Base-by-base conservation (phyloP, 164 flowering plant species). In the Stephania cephalantha region DNA sequence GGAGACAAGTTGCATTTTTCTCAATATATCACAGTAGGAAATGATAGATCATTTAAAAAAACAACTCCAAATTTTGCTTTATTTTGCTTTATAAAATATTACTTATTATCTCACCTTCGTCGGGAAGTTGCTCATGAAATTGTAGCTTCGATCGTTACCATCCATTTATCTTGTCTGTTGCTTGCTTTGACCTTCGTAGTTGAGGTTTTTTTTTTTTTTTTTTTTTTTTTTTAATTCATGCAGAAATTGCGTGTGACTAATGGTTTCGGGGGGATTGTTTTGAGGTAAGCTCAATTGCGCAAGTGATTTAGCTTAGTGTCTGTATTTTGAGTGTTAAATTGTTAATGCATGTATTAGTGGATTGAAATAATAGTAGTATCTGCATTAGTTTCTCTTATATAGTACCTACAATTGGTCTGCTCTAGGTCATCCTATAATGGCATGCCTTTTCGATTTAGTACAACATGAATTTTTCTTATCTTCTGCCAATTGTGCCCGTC, bases 241-340 rank as follows among this genome's bases (percentile, higher is more conserved):
- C 95, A 94, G 98, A 98, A 94, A 81, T 81, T 96, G 84, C 99
- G 97, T 6, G 92, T 96, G 53, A 86, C 73, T 79, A 85, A 73
- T 83, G 97, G 97, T 45, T 94, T 92, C 80, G 94, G 97, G 12
- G 99, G 99, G 69, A 80, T 96, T 85, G 95, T 86, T 68, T 78
- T 95, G 73, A 95, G 98, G 97, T 94, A 87, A 48, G 30, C 55
- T 12, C 53, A 48, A 48, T 12, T 8, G 53, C 13, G n/a, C 20
- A 9, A 35, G 67, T 48, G 42, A 29, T 53, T 55, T 77, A 30
- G 50, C 52, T 35, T 35, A 42, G 46, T 64, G 3, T 64, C 63
- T 64, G 31, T 25, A 63, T 63, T 63, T 63, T 63, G 15, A 20
- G 66, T 63, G 5, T 2, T 9, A 64, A 20, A 25, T 25, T 25